These are phyloP conservation scores for Myxozyma lipomycoides DNA, from an alignment of 805 yeast genomes.

Conservation along the genomic window DNA sequence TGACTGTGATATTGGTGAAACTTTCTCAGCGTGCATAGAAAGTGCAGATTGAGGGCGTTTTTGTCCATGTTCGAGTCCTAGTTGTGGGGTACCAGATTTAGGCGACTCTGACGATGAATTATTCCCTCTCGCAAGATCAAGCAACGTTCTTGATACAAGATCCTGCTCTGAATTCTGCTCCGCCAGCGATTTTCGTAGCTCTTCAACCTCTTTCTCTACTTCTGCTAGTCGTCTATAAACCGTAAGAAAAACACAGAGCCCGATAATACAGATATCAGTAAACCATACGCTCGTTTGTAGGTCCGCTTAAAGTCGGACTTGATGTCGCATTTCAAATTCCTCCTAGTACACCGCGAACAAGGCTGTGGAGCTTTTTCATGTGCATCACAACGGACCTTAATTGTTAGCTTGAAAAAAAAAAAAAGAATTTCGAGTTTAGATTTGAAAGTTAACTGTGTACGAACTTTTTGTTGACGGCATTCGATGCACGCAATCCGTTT, in stretches of 20 bases:
- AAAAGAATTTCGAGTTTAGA: too few species aligned
- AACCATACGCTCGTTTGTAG: conserved; percentile 69
- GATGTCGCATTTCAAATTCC: conserved; percentile 64
- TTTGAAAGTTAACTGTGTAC: conserved; percentile 1
- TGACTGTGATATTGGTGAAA: background rate
- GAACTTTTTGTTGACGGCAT: conserved; percentile 85
- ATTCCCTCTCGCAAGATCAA: conserved; percentile 26
- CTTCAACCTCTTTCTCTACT: conserved; percentile 72
- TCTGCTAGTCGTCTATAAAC: conserved; percentile 37
- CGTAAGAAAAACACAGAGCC: background rate
- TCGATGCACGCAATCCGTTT: conserved; percentile 79
- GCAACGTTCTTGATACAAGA: conserved; percentile 22
- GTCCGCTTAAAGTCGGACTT: conserved; percentile 84
- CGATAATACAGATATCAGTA: background rate
- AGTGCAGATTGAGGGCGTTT: background rate
- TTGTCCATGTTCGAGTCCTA: background rate
- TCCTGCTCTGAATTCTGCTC: conserved; percentile 25
- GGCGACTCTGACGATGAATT: conserved; percentile 5
- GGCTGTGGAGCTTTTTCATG: conserved; percentile 68
- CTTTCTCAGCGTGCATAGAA: background rate
- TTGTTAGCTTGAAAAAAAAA: background rate
- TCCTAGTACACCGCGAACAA: conserved; percentile 75
- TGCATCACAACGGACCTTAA: conserved; percentile 76
- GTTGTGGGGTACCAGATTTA: background rate
- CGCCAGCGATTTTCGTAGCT: conserved; percentile 53